Base-by-base conservation (phyloP, 2,329 filamentous ascomycete species). In the Fusarium sp. region DNA sequence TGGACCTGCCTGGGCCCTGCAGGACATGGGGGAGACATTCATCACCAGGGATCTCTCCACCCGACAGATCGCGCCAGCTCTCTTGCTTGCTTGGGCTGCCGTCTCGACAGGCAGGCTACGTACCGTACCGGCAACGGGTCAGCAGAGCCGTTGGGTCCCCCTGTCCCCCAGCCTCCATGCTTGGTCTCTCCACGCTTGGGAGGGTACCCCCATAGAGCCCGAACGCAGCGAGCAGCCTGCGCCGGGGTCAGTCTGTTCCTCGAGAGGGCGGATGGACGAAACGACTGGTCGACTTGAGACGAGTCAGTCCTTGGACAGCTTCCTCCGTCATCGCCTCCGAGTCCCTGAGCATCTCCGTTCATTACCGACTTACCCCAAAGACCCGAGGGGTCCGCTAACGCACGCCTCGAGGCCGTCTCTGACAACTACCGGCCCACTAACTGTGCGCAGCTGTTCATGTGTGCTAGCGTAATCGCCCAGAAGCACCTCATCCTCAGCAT, bases 61-160 rank as follows among this genome's bases (percentile, higher is more conserved):
- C 59, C 55, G 58, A 72, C 34, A 74, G 73, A 74, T 74, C 71
- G 73, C 73, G 65, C 73, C 71, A 74, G 62, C 58, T 70, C 58
- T 29, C 46, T 40, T 55, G 62, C 62, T 55, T 65, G 64, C 55
- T 53, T 64, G 33, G 65, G 55, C 65, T 65, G 49, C 61, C 57
- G 57, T 59, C 57, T 40, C 53, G 40, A 27, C 65, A 51, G 36
- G 61, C 63, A 68, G 55, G 65, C 65, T 55, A 54, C 62, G 40
- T 33, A 58, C 51, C 38, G 23, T 27, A 46, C 42, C 42, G 55
- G 14, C 34, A 29, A 38, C 34, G 34, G 53, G 53, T 42, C 34
- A 27, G 25, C n/a, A 29, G 38, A 58, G 55, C 29, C 40, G 29
- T 58, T 57, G 7, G 34, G 33, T 9, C 50, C 64, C 68, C 68